These are phyloP conservation scores for Haematococcus lacustris DNA, from an alignment of 139 green algal genomes.

Conservation along the genomic window DNA sequence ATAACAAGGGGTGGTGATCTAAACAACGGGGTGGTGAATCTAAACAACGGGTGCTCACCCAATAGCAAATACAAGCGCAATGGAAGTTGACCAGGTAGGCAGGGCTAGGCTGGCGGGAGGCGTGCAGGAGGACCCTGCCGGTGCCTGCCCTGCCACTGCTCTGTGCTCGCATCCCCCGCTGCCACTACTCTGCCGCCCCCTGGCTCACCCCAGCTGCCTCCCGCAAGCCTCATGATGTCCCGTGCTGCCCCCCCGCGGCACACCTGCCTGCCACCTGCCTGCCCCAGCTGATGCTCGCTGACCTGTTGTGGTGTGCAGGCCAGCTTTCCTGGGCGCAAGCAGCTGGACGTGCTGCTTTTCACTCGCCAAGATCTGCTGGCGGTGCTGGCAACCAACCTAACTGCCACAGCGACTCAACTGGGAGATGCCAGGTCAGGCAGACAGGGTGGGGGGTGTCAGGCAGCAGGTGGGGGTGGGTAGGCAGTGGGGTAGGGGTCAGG, in stretches of 20 bases:
- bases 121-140: not conserved
- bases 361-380: constrained; percentile 44
- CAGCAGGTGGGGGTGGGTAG: not conserved
- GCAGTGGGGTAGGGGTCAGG: not conserved
- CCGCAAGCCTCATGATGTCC: no score
- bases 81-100: no score
- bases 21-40: no score
- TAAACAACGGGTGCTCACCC: no score
- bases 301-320: constrained; percentile 4
- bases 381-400: constrained; percentile 39
- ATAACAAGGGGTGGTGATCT: no score
- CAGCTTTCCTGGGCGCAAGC: constrained; percentile 42
- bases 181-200: not conserved
- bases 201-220: not conserved
- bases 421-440: constrained; percentile 44
- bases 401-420: constrained; percentile 36
- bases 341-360: constrained; percentile 49
- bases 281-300: not conserved
- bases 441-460: no score
- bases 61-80: no score
- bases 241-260: no score
- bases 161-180: not conserved
- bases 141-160: not conserved
- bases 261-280: not conserved
- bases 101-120: no score